Base-by-base conservation (phyloP, 1,139 yeast species). In the Blastobotrys persicus region DNA sequence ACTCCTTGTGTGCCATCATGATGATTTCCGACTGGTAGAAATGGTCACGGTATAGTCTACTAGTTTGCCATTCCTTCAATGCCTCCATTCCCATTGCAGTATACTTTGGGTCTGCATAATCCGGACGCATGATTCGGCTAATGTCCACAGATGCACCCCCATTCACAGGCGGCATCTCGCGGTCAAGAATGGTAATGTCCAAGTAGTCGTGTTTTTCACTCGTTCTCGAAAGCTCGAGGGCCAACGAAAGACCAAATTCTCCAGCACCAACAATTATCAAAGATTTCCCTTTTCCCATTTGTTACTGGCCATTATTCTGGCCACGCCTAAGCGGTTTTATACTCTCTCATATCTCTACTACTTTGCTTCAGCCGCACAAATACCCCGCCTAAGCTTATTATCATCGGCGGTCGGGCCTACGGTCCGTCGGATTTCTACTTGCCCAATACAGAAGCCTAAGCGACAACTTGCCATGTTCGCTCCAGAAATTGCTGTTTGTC, bases 41-140 rank as follows among this genome's bases (percentile, higher is more conserved):
- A 34, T 34, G 39, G 20, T 34, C 39, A 5, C 39, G 17, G 17
- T 34, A 34, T 12, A 34, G 19, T 12, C 5, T n/a, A 12, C 17
- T 34, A 4, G 39, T 34, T 20, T 34, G 39, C 39, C 39, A 34
- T 14, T 34, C 39, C 39, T 34, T 34, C 39, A 34, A 34, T 4
- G 19, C 13, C 39, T 34, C 39, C 20, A 34, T 7, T 20, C 39
- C 39, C 39, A 34, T 34, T 13, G 39, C 17, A 4, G 39, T 34
- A 16, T 34, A 34, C 13, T 7, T 34, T 4, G 39, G 19, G 17
- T 34, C 39, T 16, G 39, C 39, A 16, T 34, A 34, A 17, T 34
- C 39, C 4, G 39, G 39, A 9, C 39, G 39, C 13, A 34, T 16
- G 19, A 34, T 34, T 3, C 39, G 39, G 12, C 17, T 34, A 7